Evolutionary conservation across 2,329 filamentous ascomycete genomes (phyloP).

Genomic region (Truncatella angustata): DNA sequence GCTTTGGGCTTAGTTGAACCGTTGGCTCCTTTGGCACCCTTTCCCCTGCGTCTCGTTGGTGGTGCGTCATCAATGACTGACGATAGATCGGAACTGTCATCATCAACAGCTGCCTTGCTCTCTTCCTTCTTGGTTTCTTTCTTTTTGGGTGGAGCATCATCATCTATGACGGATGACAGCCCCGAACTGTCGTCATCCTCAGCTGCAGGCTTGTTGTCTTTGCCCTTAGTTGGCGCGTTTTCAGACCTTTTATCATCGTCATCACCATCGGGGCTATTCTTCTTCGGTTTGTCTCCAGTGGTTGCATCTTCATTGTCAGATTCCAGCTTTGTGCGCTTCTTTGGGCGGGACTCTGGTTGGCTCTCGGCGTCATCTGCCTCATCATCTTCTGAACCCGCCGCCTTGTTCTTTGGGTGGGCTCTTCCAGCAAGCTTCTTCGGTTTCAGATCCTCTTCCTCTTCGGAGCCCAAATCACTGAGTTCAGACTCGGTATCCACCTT

Average conservation of each 20-base stretch:
- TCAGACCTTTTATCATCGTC: constrained; percentile 10
- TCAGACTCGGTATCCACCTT: constrained; percentile 21
- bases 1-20: constrained; percentile 40
- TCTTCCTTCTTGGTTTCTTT: too few relatives aligned
- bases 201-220: too few relatives aligned
- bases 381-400: constrained; percentile 27
- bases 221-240: too few relatives aligned
- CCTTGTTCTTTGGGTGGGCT: constrained; percentile 28
- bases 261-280: constrained; percentile 6
- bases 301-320: constrained; percentile 22
- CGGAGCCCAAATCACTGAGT: constrained; percentile 20
- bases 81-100: constrained; percentile 53
- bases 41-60: constrained; percentile 38
- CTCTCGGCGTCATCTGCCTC: constrained; percentile 22
- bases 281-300: constrained; percentile 14
- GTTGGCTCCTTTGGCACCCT: constrained; percentile 32
- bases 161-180: constrained; percentile 23
- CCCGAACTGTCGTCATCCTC: background rate
- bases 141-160: too few relatives aligned
- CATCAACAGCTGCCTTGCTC: constrained; percentile 5
- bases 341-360: constrained; percentile 10
- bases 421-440: constrained; percentile 20
- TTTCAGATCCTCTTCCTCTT: constrained; percentile 17
- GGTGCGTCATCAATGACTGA: constrained; percentile 72
- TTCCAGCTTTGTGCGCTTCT: constrained; percentile 23